A percentile compares a stretch with the other conserved stretches of the same genome.
Conservation (phyloP, 257 asterid genomes). For the Nicotiana paniculata region DNA sequence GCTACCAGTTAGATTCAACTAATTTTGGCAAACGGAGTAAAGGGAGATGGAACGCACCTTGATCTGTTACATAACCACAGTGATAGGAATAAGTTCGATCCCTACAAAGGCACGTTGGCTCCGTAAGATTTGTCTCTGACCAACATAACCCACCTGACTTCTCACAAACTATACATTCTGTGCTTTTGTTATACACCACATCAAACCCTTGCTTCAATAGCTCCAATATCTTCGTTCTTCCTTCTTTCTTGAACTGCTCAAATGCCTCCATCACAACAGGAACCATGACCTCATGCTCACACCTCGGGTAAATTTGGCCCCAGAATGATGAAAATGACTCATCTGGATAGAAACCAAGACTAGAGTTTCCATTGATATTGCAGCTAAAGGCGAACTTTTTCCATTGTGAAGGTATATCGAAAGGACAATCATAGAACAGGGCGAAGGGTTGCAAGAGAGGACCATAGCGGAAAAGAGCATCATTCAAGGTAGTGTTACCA, state of each 20-base stretch:
- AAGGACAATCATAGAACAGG: constrained; percentile 8
- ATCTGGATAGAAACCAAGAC: neutral
- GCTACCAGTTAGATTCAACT: neutral
- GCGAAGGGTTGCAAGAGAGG: neutral
- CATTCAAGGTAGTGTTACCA: neutral
- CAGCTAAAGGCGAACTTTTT: neutral
- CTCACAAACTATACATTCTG: constrained; percentile 7
- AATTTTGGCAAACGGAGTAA: neutral
- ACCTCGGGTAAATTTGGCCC: neutral
- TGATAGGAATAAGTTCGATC: neutral
- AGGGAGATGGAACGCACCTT: constrained; percentile 1
- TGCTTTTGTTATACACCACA: neutral
- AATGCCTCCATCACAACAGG: neutral
- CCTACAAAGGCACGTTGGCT: constrained; percentile 13
- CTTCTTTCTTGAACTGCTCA: neutral
- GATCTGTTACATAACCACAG: neutral
- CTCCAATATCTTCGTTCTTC: neutral
- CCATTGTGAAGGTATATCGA: neutral
- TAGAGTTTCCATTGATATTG: neutral
- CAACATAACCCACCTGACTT: constrained; percentile 14
- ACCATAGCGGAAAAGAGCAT: neutral
- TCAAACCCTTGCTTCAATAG: constrained; percentile 10
- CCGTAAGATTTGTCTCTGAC: neutral
- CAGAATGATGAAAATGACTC: neutral
- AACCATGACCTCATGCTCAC: neutral